Conservation (phyloP, 176 grass and related monocot genomes). For the Oryza nivara region DNA sequence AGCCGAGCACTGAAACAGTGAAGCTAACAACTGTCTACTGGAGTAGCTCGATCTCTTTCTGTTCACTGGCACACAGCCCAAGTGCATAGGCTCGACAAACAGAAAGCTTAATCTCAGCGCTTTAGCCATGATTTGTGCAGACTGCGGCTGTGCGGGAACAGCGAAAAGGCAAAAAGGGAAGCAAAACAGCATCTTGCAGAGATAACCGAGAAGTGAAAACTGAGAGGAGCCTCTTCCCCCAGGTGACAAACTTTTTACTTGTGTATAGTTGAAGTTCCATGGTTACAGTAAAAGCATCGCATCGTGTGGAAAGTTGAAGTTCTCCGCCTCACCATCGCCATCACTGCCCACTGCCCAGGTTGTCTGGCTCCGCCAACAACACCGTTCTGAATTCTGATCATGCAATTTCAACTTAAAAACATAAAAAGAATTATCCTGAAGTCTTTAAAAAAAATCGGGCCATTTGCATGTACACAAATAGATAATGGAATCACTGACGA, state of each 20-base stretch:
- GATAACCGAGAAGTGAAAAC: neutral
- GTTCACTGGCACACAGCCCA: neutral
- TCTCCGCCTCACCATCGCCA: neutral
- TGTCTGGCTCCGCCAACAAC: neutral
- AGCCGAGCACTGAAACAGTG: neutral
- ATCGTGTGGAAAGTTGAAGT: neutral
- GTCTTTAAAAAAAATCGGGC: neutral
- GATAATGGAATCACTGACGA: no score
- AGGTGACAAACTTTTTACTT: slow-evolving; percentile 24
- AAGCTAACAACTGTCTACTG: neutral
- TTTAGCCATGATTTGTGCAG: slow-evolving; percentile 42
- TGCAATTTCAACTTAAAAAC: neutral
- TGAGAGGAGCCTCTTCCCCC: slow-evolving; percentile 2
- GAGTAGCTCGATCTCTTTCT: no score
- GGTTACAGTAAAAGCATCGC: slow-evolving; percentile 6
- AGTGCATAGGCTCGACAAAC: neutral
- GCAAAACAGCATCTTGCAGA: slow-evolving; percentile 14
- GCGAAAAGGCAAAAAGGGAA: slow-evolving; percentile 21
- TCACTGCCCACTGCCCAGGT: neutral
- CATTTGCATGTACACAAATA: neutral
- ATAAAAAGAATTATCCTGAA: neutral
- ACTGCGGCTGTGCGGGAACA: slow-evolving; percentile 21
- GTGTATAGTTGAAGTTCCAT: neutral
- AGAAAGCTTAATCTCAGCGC: slow-evolving; percentile 38
- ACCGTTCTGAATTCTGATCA: neutral